A percentile compares a stretch with the other conserved stretches of the same genome.
These are phyloP conservation scores for Teunomyces funiuensis DNA, from an alignment of 805 yeast species.

Conservation along the genomic window DNA sequence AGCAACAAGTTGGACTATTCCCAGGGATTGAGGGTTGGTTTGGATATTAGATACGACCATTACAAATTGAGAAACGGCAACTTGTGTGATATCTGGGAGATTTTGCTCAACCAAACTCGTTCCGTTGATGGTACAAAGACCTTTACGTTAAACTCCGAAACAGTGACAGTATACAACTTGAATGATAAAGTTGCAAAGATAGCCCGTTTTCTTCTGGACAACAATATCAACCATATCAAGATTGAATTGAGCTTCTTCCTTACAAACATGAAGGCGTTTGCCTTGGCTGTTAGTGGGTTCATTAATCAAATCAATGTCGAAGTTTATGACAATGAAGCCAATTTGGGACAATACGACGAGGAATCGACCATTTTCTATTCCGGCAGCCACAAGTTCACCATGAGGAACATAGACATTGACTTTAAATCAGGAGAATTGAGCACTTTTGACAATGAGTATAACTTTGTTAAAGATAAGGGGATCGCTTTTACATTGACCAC, in stretches of 20 bases:
- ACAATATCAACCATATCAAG: conserved; percentile 22
- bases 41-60: conserved; percentile 59
- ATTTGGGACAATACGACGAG: background rate
- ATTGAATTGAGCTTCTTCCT: conserved; percentile 23
- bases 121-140: conserved; percentile 7
- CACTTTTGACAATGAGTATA: conserved; percentile 30
- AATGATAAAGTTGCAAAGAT: conserved; percentile 29
- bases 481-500: conserved; percentile 28
- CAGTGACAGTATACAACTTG: conserved; percentile 22
- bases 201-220: conserved; percentile 15
- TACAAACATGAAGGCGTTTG: conserved; percentile 32
- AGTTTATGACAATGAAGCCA: conserved; percentile 26
- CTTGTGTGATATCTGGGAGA: conserved; percentile 70
- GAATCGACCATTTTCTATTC: background rate
- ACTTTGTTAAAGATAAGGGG: conserved; percentile 36
- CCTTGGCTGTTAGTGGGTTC: conserved; percentile 45
- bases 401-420: background rate
- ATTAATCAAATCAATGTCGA: conserved; percentile 42
- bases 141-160: background rate
- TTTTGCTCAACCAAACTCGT: conserved; percentile 29
- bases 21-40: conserved; percentile 61
- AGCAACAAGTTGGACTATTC: conserved; percentile 75
- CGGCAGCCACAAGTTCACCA: background rate
- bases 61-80: conserved; percentile 74
- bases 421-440: conserved; percentile 6